Percentiles rank a stretch among this genome's conserved stretches.
Conservation (phyloP, 176 grass and related monocot genomes). For the Oryza nivara region DNA sequence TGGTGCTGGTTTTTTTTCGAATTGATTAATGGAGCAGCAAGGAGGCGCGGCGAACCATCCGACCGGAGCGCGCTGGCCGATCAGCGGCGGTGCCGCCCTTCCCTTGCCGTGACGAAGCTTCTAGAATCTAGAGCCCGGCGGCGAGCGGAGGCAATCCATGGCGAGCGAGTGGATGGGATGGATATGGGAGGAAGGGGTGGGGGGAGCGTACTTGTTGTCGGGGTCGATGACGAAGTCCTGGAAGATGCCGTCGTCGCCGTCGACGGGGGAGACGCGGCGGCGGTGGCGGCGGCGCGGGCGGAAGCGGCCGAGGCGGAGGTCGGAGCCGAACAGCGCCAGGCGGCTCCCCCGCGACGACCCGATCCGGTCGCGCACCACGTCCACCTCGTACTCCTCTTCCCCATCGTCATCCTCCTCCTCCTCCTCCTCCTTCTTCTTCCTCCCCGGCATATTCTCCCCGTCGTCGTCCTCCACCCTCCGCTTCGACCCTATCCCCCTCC, state of each 20-base stretch:
- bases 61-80: neutral
- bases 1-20: neutral
- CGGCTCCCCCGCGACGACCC: constrained; percentile 61
- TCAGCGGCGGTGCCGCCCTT: neutral
- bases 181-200: neutral
- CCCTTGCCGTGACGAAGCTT: constrained; percentile 26
- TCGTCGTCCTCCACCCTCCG: constrained; percentile 14
- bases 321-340: constrained; percentile 57
- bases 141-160: constrained; percentile 1
- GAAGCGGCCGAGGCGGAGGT: constrained; percentile 51
- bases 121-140: neutral
- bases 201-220: constrained; percentile 56
- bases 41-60: neutral
- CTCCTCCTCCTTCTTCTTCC: constrained; percentile 31
- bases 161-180: neutral
- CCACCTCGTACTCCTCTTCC: constrained; percentile 66
- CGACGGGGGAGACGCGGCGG: neutral
- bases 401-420: neutral
- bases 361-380: constrained; percentile 60
- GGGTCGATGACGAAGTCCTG: constrained; percentile 70
- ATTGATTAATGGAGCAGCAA: neutral
- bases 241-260: constrained; percentile 27
- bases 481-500: constrained; percentile 43
- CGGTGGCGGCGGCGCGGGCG: constrained; percentile 35
- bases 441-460: neutral